Conservation (phyloP, 2,329 filamentous ascomycete species). For the Escovopsis weberi region DNA sequence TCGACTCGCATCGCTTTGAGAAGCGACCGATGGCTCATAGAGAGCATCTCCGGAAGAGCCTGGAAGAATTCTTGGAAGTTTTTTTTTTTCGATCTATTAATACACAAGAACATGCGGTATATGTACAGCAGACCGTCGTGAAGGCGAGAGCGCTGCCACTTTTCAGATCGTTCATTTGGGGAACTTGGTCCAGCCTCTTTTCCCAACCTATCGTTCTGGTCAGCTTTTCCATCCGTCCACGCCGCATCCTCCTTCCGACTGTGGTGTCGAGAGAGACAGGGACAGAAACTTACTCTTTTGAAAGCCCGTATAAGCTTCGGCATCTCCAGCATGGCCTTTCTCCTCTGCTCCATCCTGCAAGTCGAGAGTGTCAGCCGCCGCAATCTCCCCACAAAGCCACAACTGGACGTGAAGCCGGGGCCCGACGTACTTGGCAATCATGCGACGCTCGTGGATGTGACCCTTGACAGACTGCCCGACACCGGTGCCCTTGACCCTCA, state of each 20-base stretch:
- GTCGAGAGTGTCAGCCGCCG: constrained; percentile 5
- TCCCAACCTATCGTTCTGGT: constrained; percentile 32
- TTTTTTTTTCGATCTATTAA: constrained; percentile 6
- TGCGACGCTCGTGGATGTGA: constrained; percentile 77
- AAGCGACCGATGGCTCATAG: too few species aligned
- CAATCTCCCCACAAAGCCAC: neutral
- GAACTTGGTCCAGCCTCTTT: constrained; percentile 41
- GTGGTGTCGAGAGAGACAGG: neutral
- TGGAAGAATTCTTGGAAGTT: neutral
- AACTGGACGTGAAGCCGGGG: neutral
- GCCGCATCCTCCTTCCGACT: too few species aligned
- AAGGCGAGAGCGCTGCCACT: neutral
- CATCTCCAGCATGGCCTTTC: constrained; percentile 90
- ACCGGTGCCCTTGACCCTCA: constrained; percentile 85
- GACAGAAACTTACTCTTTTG: constrained; percentile 60
- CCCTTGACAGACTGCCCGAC: constrained; percentile 90
- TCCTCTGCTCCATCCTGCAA: constrained; percentile 66
- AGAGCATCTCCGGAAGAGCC: too few species aligned
- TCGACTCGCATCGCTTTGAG: too few species aligned
- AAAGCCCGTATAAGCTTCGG: constrained; percentile 79
- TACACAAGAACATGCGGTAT: constrained; percentile 20
- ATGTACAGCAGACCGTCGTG: constrained; percentile 13
- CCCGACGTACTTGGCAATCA: constrained; percentile 49
- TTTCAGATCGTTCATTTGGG: constrained; percentile 30
- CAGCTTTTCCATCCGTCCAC: constrained; percentile 13